Evolutionary conservation across 129 eudicot genomes (phyloP).

Genomic region (Pseudognaphalium luteoalbum): DNA sequence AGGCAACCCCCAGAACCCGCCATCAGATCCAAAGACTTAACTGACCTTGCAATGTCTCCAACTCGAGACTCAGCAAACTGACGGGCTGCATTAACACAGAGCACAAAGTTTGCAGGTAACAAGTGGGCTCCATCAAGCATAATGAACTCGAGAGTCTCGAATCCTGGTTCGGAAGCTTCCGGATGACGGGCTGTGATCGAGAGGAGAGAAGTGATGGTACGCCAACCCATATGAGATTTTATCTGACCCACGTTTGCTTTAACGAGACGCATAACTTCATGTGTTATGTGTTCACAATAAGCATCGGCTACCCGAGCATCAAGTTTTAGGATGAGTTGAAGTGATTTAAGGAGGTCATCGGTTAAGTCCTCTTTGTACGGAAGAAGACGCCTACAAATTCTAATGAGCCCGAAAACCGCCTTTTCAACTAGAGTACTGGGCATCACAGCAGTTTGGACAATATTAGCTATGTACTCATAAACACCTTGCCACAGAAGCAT

Average conservation of each 20-base stretch:
- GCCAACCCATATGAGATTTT: conserved; percentile 85
- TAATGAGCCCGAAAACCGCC: conserved; percentile 85
- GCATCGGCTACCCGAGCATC: conserved; percentile 92
- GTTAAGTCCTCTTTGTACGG: conserved; percentile 82
- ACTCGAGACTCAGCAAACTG: conserved; percentile 87
- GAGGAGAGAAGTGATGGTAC: conserved; percentile 66
- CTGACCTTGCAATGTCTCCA: conserved; percentile 53
- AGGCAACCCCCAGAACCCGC: conserved; percentile 63
- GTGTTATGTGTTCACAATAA: conserved; percentile 75
- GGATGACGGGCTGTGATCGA: conserved; percentile 80
- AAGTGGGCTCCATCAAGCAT: conserved; percentile 83
- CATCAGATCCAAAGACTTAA: conserved; percentile 65
- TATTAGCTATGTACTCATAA: conserved; percentile 71
- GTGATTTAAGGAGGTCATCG: conserved; percentile 74
- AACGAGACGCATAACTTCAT: conserved; percentile 72
- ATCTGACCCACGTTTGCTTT: conserved; percentile 78
- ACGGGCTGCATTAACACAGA: conserved; percentile 68
- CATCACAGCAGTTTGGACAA: conserved; percentile 68
- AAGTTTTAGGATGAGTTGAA: conserved; percentile 69
- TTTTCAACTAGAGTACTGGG: conserved; percentile 76
- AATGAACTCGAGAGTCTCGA: conserved; percentile 62
- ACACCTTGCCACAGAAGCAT: conserved; percentile 83
- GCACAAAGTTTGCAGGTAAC: conserved; percentile 65
- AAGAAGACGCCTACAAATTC: conserved; percentile 77
- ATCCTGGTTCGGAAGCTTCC: conserved; percentile 77